Percentiles rank a stretch among this genome's conserved stretches.
Evolutionary conservation across 352 stramenopile species (phyloP).

Genomic region (Pythium sukuiense): DNA sequence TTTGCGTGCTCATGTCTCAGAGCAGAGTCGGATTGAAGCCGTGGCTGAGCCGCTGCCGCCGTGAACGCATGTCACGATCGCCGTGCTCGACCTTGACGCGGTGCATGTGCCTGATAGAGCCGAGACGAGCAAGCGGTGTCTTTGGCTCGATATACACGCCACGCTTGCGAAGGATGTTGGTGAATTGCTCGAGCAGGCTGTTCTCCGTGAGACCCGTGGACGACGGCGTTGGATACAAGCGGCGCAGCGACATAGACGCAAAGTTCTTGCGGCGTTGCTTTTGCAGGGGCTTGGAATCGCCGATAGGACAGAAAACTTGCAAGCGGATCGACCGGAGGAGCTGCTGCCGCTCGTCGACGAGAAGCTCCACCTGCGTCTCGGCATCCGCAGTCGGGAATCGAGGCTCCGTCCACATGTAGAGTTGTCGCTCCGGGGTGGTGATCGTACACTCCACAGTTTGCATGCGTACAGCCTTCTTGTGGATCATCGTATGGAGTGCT

Average conservation of each 20-base stretch:
- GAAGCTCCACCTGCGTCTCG: constrained; percentile 82
- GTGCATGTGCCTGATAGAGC: constrained; percentile 54
- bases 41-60: constrained; percentile 22
- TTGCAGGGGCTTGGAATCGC: constrained; percentile 44
- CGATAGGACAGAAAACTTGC: constrained; percentile 58
- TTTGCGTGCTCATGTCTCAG: not conserved
- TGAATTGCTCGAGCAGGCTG: constrained; percentile 65
- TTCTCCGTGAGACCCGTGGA: constrained; percentile 50
- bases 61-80: constrained; percentile 26
- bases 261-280: constrained; percentile 28
- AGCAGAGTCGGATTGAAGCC: constrained; percentile 14
- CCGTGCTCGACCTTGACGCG: constrained; percentile 20
- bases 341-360: constrained; percentile 63
- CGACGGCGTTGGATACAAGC: constrained; percentile 47
- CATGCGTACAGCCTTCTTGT: constrained; percentile 38
- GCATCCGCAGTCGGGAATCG: constrained; percentile 87
- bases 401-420: constrained; percentile 74
- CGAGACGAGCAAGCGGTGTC: constrained; percentile 52
- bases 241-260: constrained; percentile 32
- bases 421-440: constrained; percentile 59
- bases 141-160: constrained; percentile 63
- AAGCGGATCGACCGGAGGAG: constrained; percentile 59
- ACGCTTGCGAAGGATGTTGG: constrained; percentile 46
- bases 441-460: constrained; percentile 43
- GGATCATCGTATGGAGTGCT: constrained; percentile 42